Percentiles rank a stretch among this genome's conserved stretches.
Evolutionary conservation across 2,329 filamentous ascomycete genomes (phyloP).

Genomic region (Diaporthe ilicicola): DNA sequence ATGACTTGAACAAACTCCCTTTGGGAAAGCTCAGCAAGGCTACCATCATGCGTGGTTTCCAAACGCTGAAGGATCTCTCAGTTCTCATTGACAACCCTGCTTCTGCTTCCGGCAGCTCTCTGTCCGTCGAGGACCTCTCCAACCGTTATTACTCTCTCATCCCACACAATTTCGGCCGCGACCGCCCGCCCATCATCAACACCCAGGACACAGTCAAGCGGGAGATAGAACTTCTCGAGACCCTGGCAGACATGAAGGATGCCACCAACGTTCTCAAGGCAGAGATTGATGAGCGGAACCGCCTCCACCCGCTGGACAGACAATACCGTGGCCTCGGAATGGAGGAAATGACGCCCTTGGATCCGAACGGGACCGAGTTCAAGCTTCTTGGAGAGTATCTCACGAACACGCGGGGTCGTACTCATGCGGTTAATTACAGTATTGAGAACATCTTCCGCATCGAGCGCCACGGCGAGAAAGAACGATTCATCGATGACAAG

Average conservation of each 20-base stretch:
- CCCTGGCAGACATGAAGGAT: slow-evolving; percentile 85
- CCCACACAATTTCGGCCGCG: slow-evolving; percentile 81
- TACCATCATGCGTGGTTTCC: slow-evolving; percentile 79
- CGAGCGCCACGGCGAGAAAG: slow-evolving; percentile 75
- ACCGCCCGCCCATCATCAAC: slow-evolving; percentile 74
- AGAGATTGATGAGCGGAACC: slow-evolving; percentile 58
- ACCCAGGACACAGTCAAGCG: slow-evolving; percentile 67
- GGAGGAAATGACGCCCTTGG: slow-evolving; percentile 78
- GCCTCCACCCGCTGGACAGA: slow-evolving; percentile 72
- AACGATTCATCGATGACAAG: slow-evolving; percentile 69
- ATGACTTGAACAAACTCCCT: slow-evolving; percentile 79
- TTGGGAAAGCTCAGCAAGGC: slow-evolving; percentile 84
- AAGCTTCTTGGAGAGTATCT: slow-evolving; percentile 72
- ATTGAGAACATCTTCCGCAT: slow-evolving; percentile 85
- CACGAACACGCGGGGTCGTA: slow-evolving; percentile 69
- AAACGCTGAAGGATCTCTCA: slow-evolving; percentile 78
- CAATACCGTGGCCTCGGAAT: slow-evolving; percentile 77
- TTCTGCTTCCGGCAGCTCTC: slow-evolving; percentile 54
- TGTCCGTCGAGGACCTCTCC: slow-evolving; percentile 66
- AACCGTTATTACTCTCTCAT: slow-evolving; percentile 85
- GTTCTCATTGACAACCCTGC: slow-evolving; percentile 66
- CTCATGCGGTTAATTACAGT: slow-evolving; percentile 68
- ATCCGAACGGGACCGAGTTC: slow-evolving; percentile 69
- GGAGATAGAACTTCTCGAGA: slow-evolving; percentile 83
- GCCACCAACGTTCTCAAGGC: slow-evolving; percentile 80